A percentile compares a stretch with the other conserved stretches of the same genome.
Conservation (phyloP, 2,329 filamentous ascomycete species). For the Fusarium tupiense region DNA sequence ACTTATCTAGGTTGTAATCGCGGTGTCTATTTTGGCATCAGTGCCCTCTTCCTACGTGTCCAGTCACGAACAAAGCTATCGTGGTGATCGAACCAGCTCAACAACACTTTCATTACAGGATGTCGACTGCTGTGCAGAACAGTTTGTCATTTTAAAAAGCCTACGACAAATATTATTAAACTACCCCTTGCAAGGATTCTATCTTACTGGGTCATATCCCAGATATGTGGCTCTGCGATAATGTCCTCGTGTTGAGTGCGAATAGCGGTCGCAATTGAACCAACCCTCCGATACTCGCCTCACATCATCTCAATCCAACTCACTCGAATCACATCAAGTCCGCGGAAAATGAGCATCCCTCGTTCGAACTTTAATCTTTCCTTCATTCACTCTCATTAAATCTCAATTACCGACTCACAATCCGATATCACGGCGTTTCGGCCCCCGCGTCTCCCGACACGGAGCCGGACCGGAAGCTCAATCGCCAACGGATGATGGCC, state of each 20-base stretch:
- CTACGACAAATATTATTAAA: fast-evolving
- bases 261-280: neutral
- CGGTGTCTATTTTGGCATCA: fast-evolving
- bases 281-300: neutral
- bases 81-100: no score
- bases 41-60: neutral
- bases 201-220: no score
- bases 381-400: fast-evolving
- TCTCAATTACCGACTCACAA: neutral
- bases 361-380: fast-evolving
- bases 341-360: fast-evolving
- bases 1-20: fast-evolving
- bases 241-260: neutral
- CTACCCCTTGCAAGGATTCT: fast-evolving
- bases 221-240: neutral
- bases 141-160: fast-evolving
- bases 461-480: neutral
- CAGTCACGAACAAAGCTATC: neutral
- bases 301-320: neutral
- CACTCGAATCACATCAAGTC: fast-evolving
- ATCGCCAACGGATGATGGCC: neutral
- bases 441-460: neutral
- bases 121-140: no score
- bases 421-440: neutral
- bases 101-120: neutral